These are phyloP conservation scores for Sarocladium kiliense DNA, from an alignment of 2,329 filamentous ascomycete genomes.

Conservation along the genomic window DNA sequence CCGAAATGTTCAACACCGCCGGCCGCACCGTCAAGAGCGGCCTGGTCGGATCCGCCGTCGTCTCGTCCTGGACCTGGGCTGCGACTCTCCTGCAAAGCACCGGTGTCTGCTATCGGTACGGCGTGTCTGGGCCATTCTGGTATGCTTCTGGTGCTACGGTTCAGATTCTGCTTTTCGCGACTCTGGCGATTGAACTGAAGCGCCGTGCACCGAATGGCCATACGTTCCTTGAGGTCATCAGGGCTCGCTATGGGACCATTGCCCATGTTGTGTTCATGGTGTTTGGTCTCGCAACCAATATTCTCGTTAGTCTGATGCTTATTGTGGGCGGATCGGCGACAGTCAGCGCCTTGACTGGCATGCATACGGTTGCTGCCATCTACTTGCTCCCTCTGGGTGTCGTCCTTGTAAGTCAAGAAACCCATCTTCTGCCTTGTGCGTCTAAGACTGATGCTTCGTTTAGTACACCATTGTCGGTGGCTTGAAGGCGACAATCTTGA, in stretches of 20 bases:
- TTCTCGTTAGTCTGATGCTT: conserved; percentile 78
- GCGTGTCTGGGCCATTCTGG: conserved; percentile 48
- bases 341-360: conserved; percentile 16
- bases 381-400: conserved; percentile 77
- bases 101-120: conserved; percentile 70
- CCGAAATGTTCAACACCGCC: conserved; percentile 66
- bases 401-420: conserved; percentile 28
- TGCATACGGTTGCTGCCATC: conserved; percentile 64
- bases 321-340: conserved; percentile 68
- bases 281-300: conserved; percentile 74
- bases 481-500: conserved; percentile 32
- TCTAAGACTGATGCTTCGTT: not conserved
- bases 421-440: not conserved
- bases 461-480: conserved; percentile 56
- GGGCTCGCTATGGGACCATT: conserved; percentile 59
- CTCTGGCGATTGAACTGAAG: conserved; percentile 79
- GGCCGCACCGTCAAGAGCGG: conserved; percentile 79
- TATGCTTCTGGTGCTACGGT: conserved; percentile 63
- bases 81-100: conserved; percentile 70
- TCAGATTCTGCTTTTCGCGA: conserved; percentile 78
- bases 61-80: conserved; percentile 80
- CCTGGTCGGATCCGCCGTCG: conserved; percentile 76
- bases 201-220: conserved; percentile 77
- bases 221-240: conserved; percentile 71
- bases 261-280: conserved; percentile 71